A percentile compares a stretch with the other conserved stretches of the same genome.
phyloP scores from a whole-genome alignment of 2,329 filamentous ascomycete genomes.

The Pleoardoris graminearum region DNA sequence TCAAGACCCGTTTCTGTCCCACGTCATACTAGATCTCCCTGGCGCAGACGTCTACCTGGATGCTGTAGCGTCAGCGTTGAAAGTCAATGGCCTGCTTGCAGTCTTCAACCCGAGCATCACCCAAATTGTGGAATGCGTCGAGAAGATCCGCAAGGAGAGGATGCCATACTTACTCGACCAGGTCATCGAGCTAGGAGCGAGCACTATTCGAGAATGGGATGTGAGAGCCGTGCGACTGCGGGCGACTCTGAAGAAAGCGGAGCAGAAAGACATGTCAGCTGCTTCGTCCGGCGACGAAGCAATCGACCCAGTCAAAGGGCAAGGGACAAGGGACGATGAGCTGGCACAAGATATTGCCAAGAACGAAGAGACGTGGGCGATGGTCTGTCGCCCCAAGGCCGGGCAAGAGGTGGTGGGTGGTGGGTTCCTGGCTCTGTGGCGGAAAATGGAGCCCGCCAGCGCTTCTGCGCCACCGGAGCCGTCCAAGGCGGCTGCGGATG shows the following conservation, averaged over 20 bases:
- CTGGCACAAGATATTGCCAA: slow-evolving; percentile 30
- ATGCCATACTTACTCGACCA: slow-evolving; percentile 63
- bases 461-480: background rate
- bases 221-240: slow-evolving; percentile 56
- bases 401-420: slow-evolving; percentile 42
- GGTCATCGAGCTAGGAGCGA: slow-evolving; percentile 61
- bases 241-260: slow-evolving; percentile 32
- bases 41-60: slow-evolving; percentile 59
- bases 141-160: slow-evolving; percentile 55
- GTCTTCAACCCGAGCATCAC: slow-evolving; percentile 79
- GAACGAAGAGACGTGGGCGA: slow-evolving; percentile 38
- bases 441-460: slow-evolving; percentile 32
- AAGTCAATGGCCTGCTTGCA: slow-evolving; percentile 65
- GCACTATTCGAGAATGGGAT: slow-evolving; percentile 67
- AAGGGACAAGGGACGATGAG: slow-evolving; percentile 34
- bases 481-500: background rate
- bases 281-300: slow-evolving; percentile 13
- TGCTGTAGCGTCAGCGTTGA: slow-evolving; percentile 61
- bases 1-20: slow-evolving; percentile 65
- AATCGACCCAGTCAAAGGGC: slow-evolving; percentile 23
- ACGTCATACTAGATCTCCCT: slow-evolving; percentile 75
- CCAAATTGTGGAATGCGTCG: slow-evolving; percentile 69
- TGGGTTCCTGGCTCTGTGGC: slow-evolving; percentile 44
- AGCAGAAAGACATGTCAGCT: slow-evolving; percentile 16
- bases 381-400: slow-evolving; percentile 45